These are phyloP conservation scores for Amniculicola lignicola DNA, from an alignment of 495 filamentous ascomycete species.

Conservation along the genomic window DNA sequence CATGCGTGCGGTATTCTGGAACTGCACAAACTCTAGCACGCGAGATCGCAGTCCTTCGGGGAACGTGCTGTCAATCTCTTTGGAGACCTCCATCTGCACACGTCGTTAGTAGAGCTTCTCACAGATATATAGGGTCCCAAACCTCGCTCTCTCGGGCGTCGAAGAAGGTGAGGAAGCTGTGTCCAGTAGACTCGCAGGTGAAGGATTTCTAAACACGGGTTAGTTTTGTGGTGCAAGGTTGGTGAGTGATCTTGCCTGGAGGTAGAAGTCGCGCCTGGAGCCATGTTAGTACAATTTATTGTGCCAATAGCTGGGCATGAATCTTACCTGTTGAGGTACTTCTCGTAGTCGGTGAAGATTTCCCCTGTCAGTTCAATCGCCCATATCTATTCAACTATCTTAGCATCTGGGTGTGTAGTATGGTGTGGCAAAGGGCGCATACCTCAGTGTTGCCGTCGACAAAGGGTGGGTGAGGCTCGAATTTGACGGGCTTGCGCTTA, in stretches of 20 bases:
- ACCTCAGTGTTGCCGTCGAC: conserved; percentile 80
- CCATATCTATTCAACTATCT: conserved; percentile 69
- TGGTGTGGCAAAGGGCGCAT: too few relatives aligned
- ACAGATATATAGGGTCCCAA: conserved; percentile 39
- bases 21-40: conserved; percentile 84
- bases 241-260: conserved; percentile 57
- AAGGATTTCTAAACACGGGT: conserved; percentile 64
- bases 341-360: conserved; percentile 84
- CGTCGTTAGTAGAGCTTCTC: neutral
- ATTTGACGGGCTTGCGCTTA: conserved; percentile 93
- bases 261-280: conserved; percentile 84
- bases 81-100: conserved; percentile 71
- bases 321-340: conserved; percentile 69
- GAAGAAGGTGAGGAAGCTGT: conserved; percentile 89
- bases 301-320: conserved; percentile 1
- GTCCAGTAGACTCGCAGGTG: conserved; percentile 91
- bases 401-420: too few relatives aligned
- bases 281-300: conserved; percentile 2
- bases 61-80: conserved; percentile 85
- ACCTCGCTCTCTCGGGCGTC: conserved; percentile 93
- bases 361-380: conserved; percentile 85
- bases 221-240: conserved; percentile 5
- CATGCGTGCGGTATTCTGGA: conserved; percentile 83
- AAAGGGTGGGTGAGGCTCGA: conserved; percentile 66
- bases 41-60: conserved; percentile 89